Base-by-base conservation (phyloP, 73 alveolate species). In the Loxodes magnus region DNA sequence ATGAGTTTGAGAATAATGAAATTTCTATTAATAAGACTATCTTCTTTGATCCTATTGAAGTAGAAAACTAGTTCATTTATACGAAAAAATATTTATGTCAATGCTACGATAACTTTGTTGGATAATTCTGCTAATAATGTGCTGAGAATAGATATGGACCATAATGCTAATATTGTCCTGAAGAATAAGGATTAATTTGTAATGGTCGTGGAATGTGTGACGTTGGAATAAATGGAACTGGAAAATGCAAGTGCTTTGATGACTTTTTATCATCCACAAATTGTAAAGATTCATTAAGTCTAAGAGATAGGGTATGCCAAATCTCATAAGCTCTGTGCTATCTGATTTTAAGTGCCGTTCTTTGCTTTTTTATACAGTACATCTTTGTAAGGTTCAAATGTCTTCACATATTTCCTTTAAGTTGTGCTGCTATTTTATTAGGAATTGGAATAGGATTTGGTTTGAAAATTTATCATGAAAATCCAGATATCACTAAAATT, bases 131-230 rank as follows among this genome's bases (percentile, higher is more conserved):
- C 2, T 14, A 17, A 7, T 10, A 16, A 21, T 46, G 59, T 2
- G 16, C 59, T 25, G 50, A 16, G 27, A 25, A 25, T 1, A 37
- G 59, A 2, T 46, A 12, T 24, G 59, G 59, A 14, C 27, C 59
- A 10, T 5, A 12, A 16, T 46, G 59, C 27, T 17, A 10, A 1
- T 9, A n/a, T 10, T 46, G 59, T 24, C 59, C 59, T 12, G 15
- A 12, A 21, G 15, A 9, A 7, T n/a, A 9, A n/a, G 14, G n/a
- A 1, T 7, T n/a, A 16, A 19, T 46, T 5, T 46, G 59, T 24
- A 41, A 20, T 25, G 59, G 59, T 2, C 59, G 27, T 24, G 59
- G 59, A 2, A 22, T 46, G 5, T 46, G 59, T 24, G 59, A 46
- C 0, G 46, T 23, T 2, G 59, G 59, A 0, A 24, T 46, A 16